phyloP scores from a whole-genome alignment of 306 rosid genomes.

The Vigna hirtella region DNA sequence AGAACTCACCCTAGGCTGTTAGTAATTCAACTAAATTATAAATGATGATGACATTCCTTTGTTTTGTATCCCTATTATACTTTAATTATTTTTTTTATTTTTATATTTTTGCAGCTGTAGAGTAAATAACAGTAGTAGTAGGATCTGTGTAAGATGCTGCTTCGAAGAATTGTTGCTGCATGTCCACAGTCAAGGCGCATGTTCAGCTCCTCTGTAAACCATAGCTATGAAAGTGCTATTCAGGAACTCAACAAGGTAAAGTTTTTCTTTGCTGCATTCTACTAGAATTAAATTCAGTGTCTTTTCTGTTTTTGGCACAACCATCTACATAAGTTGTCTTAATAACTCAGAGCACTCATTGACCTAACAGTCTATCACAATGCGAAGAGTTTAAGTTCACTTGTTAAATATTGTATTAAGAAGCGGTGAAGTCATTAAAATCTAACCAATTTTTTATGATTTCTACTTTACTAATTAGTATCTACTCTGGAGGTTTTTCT shows the following conservation, averaged over 20 bases:
- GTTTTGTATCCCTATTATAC: neutral
- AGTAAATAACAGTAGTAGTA: neutral
- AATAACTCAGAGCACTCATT: neutral
- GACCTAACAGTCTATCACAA: neutral
- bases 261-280: neutral
- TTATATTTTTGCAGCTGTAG: constrained; percentile 31
- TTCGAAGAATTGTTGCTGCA: constrained; percentile 59
- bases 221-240: constrained; percentile 62
- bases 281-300: neutral
- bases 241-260: constrained; percentile 80
- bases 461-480: constrained; percentile 30
- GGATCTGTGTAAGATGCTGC: constrained; percentile 57
- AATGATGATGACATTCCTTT: constrained; percentile 19
- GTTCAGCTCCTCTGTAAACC: constrained; percentile 55
- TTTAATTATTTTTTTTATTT: constrained; percentile 15
- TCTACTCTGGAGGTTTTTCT: constrained; percentile 23
- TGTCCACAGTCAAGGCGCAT: constrained; percentile 63
- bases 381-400: constrained; percentile 12
- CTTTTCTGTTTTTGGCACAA: constrained; percentile 6
- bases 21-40: neutral
- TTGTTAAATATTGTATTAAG: neutral
- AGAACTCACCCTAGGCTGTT: neutral
- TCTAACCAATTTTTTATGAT: constrained; percentile 7
- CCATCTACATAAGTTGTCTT: neutral
- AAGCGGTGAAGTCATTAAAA: constrained; percentile 19